A percentile compares a stretch with the other conserved stretches of the same genome.
Evolutionary conservation across 176 grass and related monocot species (phyloP).

Genomic region (Thalia dealbata): DNA sequence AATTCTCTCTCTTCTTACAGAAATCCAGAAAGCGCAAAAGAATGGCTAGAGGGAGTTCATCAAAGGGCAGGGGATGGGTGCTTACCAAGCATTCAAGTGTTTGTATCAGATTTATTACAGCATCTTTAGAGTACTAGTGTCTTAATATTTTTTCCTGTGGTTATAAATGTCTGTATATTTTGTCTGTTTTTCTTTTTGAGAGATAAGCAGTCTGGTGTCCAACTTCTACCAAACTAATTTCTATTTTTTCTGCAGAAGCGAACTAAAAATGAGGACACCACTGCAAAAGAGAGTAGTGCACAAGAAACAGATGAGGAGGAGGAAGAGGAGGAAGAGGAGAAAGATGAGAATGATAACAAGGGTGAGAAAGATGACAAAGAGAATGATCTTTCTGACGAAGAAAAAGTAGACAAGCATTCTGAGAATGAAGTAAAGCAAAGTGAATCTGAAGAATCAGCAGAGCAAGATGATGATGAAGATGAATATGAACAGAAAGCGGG

Average conservation of each 20-base stretch:
- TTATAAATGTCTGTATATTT: neutral
- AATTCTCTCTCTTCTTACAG: conserved; percentile 18
- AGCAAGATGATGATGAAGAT: conserved; percentile 22
- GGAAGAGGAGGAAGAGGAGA: neutral
- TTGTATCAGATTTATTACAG: conserved; percentile 10
- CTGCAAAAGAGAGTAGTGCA: conserved; percentile 27
- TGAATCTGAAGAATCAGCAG: conserved; percentile 28
- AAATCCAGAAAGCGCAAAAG: conserved; percentile 86
- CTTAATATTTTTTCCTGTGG: neutral
- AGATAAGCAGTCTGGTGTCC: too few relatives aligned
- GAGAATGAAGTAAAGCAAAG: conserved; percentile 46
- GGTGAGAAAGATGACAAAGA: conserved; percentile 28
- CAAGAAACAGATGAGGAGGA: conserved; percentile 41
- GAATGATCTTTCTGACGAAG: conserved; percentile 23
- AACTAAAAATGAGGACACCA: conserved; percentile 20
- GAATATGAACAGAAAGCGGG: conserved; percentile 38
- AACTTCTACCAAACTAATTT: neutral
- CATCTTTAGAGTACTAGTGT: neutral
- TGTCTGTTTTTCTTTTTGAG: too few relatives aligned
- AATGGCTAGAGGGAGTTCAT: conserved; percentile 34
- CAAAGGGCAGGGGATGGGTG: conserved; percentile 33
- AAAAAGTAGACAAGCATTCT: conserved; percentile 25
- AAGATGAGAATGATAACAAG: conserved; percentile 15
- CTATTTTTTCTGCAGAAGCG: conserved; percentile 26
- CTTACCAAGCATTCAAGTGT: conserved; percentile 48